Evolutionary conservation across 129 eudicot species (phyloP), one percentile per base, ranked within the genome.

Genomic region (Flaveria linearis): DNA sequence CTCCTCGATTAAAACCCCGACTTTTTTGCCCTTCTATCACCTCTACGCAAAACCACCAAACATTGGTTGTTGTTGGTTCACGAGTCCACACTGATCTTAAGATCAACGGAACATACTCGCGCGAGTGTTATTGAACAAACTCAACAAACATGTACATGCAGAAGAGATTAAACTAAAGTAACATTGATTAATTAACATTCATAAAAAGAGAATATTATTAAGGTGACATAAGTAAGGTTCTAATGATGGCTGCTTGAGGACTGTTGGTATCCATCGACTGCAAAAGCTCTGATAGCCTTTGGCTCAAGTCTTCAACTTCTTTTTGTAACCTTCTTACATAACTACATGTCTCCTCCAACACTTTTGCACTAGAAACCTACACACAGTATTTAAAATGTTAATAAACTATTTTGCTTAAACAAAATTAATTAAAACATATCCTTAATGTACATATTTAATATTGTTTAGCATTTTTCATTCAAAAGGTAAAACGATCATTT

Each of bases 331-430:
- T 93, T 80, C 91, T 86, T 46, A 93, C 89, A 73, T 92, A 92
- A 88, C 80, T 92, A 71, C 98, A 92, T 12, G 98, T 92, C 85
- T 92, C 98, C 70, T 93, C 95, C 80, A 93, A 78, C 66, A 93
- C 97, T 78, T 87, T 88, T 43, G 73, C 25, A 13, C 64, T 60
- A 50, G 64, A 64, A 30, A 12, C 63, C 79, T 74, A 61, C 78
- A 61, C 26, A 18, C 11, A 51, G 6, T 55, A 53, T 17, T 53
- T 53, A 52, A 1, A 5, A 8, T 69, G 73, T 9, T 45, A 45
- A 45, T 45, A 45, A 45, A 7, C 12, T 10, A 43, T 43, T 45
- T 45, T 0, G 49, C 1, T 45, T 45, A 81, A 47, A 61, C 41
- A 60, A 66, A 0, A 33, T 36, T 36, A 36, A 36, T 36, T 36